These are phyloP conservation scores for Ophiostoma triangulosporum DNA, from an alignment of 2,329 filamentous ascomycete species.

Conservation along the genomic window DNA sequence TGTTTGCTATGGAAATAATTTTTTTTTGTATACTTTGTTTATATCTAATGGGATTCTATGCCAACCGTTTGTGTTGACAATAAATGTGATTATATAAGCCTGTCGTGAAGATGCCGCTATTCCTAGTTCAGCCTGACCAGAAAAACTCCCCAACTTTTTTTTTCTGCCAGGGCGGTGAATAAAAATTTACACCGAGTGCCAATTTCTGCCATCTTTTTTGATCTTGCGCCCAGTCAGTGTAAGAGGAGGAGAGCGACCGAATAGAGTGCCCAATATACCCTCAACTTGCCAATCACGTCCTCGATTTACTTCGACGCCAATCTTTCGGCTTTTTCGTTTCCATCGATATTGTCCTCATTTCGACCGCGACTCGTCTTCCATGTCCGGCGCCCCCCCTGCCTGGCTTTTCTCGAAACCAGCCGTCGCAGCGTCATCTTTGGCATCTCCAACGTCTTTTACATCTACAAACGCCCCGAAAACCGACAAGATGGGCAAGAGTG, in stretches of 20 bases:
- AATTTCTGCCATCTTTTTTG: slow-evolving; percentile 2
- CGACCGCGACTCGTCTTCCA: slow-evolving; percentile 3
- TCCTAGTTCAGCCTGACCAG: not conserved
- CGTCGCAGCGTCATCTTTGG: not conserved
- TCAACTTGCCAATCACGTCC: not conserved
- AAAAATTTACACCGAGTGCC: not conserved
- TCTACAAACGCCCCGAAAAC: not conserved
- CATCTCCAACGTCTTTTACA: not conserved
- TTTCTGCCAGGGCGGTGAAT: slow-evolving; percentile 5
- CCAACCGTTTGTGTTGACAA: too few species aligned
- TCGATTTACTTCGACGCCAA: not conserved
- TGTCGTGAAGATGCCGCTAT: too few species aligned
- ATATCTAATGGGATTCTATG: too few species aligned
- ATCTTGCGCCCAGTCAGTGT: not conserved
- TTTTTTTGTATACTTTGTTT: not conserved
- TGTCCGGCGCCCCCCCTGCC: slow-evolving; percentile 8
- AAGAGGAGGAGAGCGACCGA: not conserved
- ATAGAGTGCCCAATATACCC: not conserved
- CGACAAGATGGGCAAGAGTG: slow-evolving; percentile 10
- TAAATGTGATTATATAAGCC: too few species aligned
- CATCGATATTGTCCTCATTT: not conserved
- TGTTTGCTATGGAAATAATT: too few species aligned
- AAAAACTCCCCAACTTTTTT: not conserved
- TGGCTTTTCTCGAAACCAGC: slow-evolving; percentile 14
- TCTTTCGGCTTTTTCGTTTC: not conserved